Percentiles rank a stretch among this genome's conserved stretches.
Conservation (phyloP, 441 rosid genomes). For the Populus hybrid region DNA sequence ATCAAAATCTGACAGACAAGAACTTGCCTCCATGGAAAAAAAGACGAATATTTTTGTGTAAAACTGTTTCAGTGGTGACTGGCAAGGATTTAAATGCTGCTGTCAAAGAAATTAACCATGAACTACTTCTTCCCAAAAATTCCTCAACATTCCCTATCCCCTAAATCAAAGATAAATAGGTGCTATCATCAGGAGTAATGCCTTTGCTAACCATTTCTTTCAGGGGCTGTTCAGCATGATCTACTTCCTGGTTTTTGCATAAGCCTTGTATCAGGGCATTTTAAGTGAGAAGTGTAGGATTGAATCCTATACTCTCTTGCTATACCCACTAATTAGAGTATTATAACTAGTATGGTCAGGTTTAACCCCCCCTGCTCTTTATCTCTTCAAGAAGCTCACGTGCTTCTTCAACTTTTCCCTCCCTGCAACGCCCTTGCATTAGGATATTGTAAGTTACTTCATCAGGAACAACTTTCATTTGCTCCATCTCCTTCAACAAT, state of each 20-base stretch:
- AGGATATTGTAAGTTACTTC: slow-evolving; percentile 88
- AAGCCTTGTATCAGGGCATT: slow-evolving; percentile 79
- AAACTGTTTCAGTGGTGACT: background rate
- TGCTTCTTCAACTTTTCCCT: slow-evolving; percentile 84
- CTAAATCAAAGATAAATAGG: slow-evolving; percentile 68
- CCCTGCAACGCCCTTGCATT: slow-evolving; percentile 77
- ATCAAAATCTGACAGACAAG: slow-evolving; percentile 1
- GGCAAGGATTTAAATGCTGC: background rate
- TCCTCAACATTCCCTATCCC: slow-evolving; percentile 42
- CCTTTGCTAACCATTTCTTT: slow-evolving; percentile 82
- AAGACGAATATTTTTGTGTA: background rate
- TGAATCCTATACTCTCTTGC: slow-evolving; percentile 70
- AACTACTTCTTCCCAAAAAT: slow-evolving; percentile 7
- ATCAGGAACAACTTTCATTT: slow-evolving; percentile 62
- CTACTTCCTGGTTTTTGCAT: slow-evolving; percentile 70
- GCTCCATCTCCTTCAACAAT: slow-evolving; percentile 70
- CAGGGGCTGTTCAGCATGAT: slow-evolving; percentile 68
- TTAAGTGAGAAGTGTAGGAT: slow-evolving; percentile 80
- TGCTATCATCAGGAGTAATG: slow-evolving; percentile 74
- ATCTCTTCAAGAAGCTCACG: slow-evolving; percentile 71
- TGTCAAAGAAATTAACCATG: slow-evolving; percentile 16
- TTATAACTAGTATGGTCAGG: slow-evolving; percentile 69
- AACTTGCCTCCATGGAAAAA: background rate
- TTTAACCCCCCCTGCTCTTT: slow-evolving; percentile 70
- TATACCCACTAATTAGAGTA: slow-evolving; percentile 78